Base-by-base conservation (phyloP, 1,284 basidiomycete genomes). In the Apiotrichum gamsii region DNA sequence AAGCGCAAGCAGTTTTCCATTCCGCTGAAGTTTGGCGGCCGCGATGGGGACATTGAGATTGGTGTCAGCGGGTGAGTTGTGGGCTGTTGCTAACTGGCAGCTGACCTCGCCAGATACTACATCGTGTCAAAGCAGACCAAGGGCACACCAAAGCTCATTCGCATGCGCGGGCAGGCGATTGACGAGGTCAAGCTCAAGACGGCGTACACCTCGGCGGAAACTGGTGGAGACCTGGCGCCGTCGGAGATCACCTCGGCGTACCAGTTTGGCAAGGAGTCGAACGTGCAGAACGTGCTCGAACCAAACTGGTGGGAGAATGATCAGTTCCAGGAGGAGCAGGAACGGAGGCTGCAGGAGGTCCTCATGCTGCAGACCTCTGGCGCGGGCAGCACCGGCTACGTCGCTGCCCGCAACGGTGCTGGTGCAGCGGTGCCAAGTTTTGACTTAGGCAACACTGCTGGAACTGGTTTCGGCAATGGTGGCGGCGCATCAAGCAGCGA, bases 1-100 rank as follows among this genome's bases (percentile, higher is more conserved):
- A 98, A 96, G 67, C 81, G 91, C n/a, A 80, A 87, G 0, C 74
- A 83, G 13, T 96, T 91, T 70, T 87, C 79, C 56, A 76, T 94
- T 29, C 84, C 87, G 2, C 80, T 98, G 44, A 79, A 84, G 54
- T 76, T 98, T 23, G 89, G 81, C 1, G 67, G 69, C 0, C 61
- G 63, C 31, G 59, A 66, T 2, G 77, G 85, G 14, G 87, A 80
- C 2, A 82, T 96, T 52, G 80, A 81, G 15, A 93, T 98, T 52
- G 89, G 90, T 3, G 78, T 97, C 40, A 90, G 90, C 67, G 95
- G 93, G 84, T 93, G 61, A 58, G 77, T 61, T 40, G 33, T 6
- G 2, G 23, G 32, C 3, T 33, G 0, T 18, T 8, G 8, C 2
- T n/a, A n/a, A n/a, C n/a, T n/a, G n/a, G 18, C 1, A 24, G 31